Conservation (phyloP, 2,329 filamentous ascomycete genomes). For the Cryphonectria nitschkei region DNA sequence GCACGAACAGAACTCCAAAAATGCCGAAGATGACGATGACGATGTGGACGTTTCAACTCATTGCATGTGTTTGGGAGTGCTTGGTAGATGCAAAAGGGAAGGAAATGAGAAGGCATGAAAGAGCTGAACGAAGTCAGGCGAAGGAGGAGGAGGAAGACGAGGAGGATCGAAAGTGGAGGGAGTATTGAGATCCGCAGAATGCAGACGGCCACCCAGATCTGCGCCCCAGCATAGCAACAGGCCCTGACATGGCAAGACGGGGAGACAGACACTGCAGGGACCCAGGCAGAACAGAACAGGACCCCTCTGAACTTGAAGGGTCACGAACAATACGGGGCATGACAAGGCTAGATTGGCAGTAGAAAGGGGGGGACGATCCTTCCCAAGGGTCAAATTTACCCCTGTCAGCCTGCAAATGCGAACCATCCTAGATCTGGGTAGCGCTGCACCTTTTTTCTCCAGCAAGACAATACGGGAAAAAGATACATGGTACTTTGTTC, state of each 20-base stretch:
- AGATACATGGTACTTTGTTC: background rate
- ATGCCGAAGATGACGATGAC: conserved; percentile 1
- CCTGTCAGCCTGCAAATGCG: background rate
- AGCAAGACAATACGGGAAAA: background rate
- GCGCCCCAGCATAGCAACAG: conserved; percentile 4
- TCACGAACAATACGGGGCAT: background rate
- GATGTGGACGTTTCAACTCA: conserved; percentile 7
- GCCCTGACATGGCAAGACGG: conserved; percentile 12
- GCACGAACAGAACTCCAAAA: conserved; percentile 16
- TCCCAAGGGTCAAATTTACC: conserved; percentile 3
- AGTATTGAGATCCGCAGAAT: conserved; percentile 19
- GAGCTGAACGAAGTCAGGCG: background rate
- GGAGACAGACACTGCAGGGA: conserved; percentile 5
- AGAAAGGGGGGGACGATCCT: background rate
- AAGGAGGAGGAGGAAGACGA: conserved; percentile 13
- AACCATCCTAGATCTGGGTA: background rate
- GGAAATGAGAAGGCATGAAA: conserved; percentile 1
- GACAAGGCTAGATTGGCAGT: background rate
- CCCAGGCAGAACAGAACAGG: background rate
- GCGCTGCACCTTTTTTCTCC: background rate
- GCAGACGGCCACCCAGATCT: conserved; percentile 1
- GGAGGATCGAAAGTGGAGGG: conserved; percentile 17
- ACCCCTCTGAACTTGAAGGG: background rate
- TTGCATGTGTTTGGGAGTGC: background rate
- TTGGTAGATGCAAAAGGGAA: conserved; percentile 6